Evolutionary conservation across 2,329 filamentous ascomycete species (phyloP).

Genomic region (Hypoxylon rubiginosum): DNA sequence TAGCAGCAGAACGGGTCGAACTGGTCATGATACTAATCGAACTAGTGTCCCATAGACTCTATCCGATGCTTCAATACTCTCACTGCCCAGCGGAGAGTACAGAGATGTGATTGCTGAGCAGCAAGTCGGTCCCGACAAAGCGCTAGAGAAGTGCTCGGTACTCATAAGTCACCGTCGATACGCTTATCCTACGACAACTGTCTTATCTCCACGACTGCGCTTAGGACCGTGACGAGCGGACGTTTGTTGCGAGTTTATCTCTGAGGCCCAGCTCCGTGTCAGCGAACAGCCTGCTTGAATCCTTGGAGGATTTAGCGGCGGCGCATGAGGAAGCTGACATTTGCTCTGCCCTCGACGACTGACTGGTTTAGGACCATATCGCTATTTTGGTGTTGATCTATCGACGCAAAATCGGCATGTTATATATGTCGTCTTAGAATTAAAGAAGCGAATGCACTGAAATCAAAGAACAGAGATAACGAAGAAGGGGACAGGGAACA

Average conservation of each 20-base stretch:
- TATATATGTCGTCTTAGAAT: neutral
- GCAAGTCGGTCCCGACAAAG: neutral
- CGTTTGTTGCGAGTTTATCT: slow-evolving; percentile 29
- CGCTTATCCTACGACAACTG: slow-evolving; percentile 25
- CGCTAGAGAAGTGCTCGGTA: neutral
- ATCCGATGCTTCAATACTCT: neutral
- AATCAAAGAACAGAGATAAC: neutral
- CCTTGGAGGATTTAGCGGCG: slow-evolving; percentile 27
- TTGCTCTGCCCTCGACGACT: neutral
- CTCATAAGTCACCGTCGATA: slow-evolving; percentile 19
- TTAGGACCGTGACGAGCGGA: slow-evolving; percentile 24
- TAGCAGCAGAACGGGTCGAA: neutral
- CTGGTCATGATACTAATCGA: neutral
- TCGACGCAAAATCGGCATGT: neutral
- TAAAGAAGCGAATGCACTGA: neutral
- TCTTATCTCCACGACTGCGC: slow-evolving; percentile 33
- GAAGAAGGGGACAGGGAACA: neutral
- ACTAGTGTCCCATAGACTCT: neutral
- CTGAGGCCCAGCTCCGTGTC: slow-evolving; percentile 28
- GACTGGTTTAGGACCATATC: slow-evolving; percentile 3
- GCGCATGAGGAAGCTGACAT: too few species aligned
- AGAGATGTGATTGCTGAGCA: neutral
- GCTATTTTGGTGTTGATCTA: neutral
- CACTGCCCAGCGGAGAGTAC: neutral
- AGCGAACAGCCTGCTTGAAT: slow-evolving; percentile 24